These are phyloP conservation scores for Globisporangium canariense DNA, from an alignment of 352 stramenopile species.

Conservation along the genomic window DNA sequence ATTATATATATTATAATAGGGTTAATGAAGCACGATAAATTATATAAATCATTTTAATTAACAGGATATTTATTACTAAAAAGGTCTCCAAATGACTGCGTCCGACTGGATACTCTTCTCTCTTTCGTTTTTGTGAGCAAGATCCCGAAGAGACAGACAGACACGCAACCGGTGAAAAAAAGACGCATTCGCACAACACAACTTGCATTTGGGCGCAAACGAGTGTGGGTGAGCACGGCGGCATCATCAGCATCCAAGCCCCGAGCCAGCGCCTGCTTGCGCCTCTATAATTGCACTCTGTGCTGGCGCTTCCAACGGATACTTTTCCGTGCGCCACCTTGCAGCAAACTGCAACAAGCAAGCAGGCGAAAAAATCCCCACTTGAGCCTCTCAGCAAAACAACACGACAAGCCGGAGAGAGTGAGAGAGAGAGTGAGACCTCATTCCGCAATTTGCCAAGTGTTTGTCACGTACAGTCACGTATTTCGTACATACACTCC, in stretches of 20 bases:
- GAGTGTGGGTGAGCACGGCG: not conserved
- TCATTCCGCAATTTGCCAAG: conserved; percentile 4
- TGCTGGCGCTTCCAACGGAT: conserved; percentile 4
- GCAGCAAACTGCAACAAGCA: not conserved
- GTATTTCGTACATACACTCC: not conserved
- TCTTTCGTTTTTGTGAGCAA: not conserved
- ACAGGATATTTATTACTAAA: not conserved
- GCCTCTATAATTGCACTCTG: conserved; percentile 6
- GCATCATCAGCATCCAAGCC: conserved; percentile 4
- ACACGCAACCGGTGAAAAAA: not conserved
- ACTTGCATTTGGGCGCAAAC: not conserved
- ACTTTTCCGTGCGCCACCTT: not conserved
- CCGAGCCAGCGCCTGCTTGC: not conserved
- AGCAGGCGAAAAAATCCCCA: not conserved
- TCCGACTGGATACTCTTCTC: conserved; percentile 4
- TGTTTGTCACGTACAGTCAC: not conserved
- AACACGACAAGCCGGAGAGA: not conserved
- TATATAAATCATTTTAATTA: too few species aligned
- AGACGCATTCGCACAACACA: not conserved
- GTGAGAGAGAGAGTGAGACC: not conserved
- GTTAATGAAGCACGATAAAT: not conserved
- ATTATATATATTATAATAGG: not conserved
- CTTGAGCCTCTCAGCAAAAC: not conserved
- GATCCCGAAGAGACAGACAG: conserved; percentile 9
- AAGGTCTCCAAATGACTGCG: not conserved